Evolutionary conservation across 106 monocot genomes (phyloP).

Genomic region (Triglochin maritima): DNA sequence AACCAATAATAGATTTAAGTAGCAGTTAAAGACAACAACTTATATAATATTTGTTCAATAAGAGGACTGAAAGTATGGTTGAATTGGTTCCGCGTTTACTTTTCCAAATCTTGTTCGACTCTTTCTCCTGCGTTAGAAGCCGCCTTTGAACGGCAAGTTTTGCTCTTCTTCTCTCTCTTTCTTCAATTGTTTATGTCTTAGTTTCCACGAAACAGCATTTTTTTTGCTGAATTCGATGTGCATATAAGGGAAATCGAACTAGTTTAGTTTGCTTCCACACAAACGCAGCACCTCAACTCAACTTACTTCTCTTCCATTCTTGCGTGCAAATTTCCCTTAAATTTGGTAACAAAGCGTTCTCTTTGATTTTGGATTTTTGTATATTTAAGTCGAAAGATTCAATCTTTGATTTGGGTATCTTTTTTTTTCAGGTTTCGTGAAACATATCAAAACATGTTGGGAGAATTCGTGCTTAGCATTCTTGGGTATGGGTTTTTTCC

Average conservation of each 20-base stretch:
- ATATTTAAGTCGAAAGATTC: too few species aligned
- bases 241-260: too few species aligned
- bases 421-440: too few species aligned
- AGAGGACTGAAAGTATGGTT: background rate
- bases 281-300: too few species aligned
- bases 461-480: slow-evolving; percentile 5
- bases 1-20: too few species aligned
- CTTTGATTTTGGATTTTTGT: background rate
- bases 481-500: background rate
- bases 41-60: too few species aligned
- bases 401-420: too few species aligned
- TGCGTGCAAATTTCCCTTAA: background rate
- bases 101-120: background rate
- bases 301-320: background rate
- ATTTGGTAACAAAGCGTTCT: background rate
- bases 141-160: background rate
- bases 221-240: background rate
- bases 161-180: slow-evolving; percentile 1
- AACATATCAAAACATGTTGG: slow-evolving; percentile 1
- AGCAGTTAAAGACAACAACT: too few species aligned
- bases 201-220: background rate
- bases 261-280: too few species aligned
- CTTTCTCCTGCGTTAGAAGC: background rate
- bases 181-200: background rate
- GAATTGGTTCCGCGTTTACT: background rate